Evolutionary conservation across 352 stramenopile genomes (phyloP).

Genomic region (Globisporangium paddicum): DNA sequence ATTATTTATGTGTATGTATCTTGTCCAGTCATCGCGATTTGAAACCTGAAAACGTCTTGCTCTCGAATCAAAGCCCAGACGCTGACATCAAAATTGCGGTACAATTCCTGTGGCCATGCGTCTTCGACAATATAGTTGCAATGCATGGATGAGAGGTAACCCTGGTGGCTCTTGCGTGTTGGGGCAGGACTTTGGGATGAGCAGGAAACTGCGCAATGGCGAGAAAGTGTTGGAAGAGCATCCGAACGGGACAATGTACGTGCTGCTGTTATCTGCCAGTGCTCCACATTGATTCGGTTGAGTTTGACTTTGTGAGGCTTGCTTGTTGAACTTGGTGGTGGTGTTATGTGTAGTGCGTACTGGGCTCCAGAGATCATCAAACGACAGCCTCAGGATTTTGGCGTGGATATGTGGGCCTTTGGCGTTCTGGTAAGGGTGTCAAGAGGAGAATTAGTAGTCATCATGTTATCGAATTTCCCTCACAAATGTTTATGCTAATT

Average conservation of each 20-base stretch:
- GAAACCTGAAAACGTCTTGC: conserved; percentile 74
- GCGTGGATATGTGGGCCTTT: conserved; percentile 80
- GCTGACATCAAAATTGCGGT: conserved; percentile 73
- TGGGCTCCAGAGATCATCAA: conserved; percentile 80
- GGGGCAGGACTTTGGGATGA: conserved; percentile 66
- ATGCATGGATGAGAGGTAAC: no score
- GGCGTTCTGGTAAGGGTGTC: conserved; percentile 44
- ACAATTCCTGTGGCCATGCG: background rate
- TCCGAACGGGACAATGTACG: conserved; percentile 66
- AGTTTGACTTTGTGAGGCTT: no score
- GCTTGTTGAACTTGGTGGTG: background rate
- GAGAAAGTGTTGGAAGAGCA: conserved; percentile 48
- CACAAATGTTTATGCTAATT: background rate
- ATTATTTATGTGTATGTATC: background rate
- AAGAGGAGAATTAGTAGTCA: no score
- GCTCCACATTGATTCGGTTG: no score
- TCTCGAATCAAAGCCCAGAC: conserved; percentile 46
- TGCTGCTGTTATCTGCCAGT: no score
- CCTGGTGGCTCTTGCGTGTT: background rate
- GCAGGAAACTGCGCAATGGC: conserved; percentile 30
- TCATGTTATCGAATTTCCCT: no score
- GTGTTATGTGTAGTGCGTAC: conserved; percentile 39
- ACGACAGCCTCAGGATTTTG: conserved; percentile 57
- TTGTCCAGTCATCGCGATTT: conserved; percentile 57
- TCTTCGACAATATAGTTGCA: background rate